These are phyloP conservation scores for Pseudocercospora crystallina DNA, from an alignment of 2,329 filamentous ascomycete species.

Conservation along the genomic window DNA sequence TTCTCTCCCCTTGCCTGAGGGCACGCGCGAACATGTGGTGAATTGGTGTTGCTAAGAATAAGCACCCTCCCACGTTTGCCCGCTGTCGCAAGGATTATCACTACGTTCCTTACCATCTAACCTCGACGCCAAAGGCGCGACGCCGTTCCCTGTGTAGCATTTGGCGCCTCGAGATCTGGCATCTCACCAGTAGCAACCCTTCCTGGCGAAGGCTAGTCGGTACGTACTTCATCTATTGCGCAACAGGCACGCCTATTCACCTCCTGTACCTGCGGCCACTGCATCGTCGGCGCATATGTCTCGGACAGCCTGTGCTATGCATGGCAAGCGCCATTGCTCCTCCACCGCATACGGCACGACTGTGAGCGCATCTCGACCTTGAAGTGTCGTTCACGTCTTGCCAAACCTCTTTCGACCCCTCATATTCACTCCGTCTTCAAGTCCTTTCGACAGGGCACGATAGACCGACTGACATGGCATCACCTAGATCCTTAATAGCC, in stretches of 20 bases:
- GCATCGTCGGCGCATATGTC: conserved; percentile 18
- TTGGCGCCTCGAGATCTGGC: conserved; percentile 35
- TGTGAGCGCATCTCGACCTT: conserved; percentile 7
- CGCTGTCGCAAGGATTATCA: conserved; percentile 12
- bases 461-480: conserved; percentile 27
- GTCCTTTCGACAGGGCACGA: neutral
- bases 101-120: conserved; percentile 22
- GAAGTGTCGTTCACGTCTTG: neutral
- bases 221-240: conserved; percentile 30
- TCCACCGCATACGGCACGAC: conserved; percentile 10
- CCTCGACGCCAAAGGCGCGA: conserved; percentile 23
- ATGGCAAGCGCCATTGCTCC: conserved; percentile 30
- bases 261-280: conserved; percentile 13
- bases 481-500: conserved; percentile 31
- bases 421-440: conserved; percentile 1
- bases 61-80: conserved; percentile 21
- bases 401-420: conserved; percentile 4
- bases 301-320: conserved; percentile 15
- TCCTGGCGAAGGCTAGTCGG: conserved; percentile 35
- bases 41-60: conserved; percentile 29
- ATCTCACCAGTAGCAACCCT: conserved; percentile 34
- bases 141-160: conserved; percentile 28
- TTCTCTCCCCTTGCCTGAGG: conserved; percentile 5
- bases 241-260: conserved; percentile 18
- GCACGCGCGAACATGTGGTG: conserved; percentile 31